Evolutionary conservation across 1,284 basidiomycete genomes (phyloP).

Genomic region (Sanguinoderma infundibulare): DNA sequence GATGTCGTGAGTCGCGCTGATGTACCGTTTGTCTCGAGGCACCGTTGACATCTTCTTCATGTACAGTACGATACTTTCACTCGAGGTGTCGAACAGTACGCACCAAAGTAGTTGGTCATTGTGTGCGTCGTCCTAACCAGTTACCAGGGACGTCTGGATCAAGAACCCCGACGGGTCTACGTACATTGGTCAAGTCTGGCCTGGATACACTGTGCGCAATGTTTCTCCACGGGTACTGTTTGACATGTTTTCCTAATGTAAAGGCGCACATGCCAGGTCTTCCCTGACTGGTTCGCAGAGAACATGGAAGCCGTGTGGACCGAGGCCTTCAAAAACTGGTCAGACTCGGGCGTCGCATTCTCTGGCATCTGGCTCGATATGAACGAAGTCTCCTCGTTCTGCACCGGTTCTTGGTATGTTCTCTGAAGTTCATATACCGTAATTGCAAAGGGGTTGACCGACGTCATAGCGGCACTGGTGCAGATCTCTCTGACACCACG

Average conservation of each 20-base stretch:
- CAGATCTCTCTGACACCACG: constrained; percentile 52
- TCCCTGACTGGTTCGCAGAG: constrained; percentile 73
- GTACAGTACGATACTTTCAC: constrained; percentile 54
- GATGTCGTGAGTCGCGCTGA: constrained; percentile 42
- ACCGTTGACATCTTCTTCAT: not conserved
- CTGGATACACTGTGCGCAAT: constrained; percentile 49
- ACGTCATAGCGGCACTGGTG: constrained; percentile 51
- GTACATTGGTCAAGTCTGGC: constrained; percentile 74
- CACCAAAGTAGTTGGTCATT: not conserved
- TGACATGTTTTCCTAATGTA: not conserved
- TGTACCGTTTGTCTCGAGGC: constrained; percentile 10
- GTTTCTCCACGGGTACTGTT: constrained; percentile 15
- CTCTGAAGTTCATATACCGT: not conserved
- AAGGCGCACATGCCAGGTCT: constrained; percentile 36
- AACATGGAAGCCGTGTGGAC: constrained; percentile 46
- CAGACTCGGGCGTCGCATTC: constrained; percentile 57
- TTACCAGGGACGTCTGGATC: constrained; percentile 60
- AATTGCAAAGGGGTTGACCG: not conserved
- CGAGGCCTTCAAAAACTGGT: constrained; percentile 54
- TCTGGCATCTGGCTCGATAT: constrained; percentile 81
- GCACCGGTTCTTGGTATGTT: constrained; percentile 62
- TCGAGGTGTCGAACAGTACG: constrained; percentile 46
- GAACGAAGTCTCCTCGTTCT: constrained; percentile 73
- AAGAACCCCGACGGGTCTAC: constrained; percentile 70
- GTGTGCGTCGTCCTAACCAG: not conserved